Base-by-base conservation (phyloP, 169 alveolate species). In the Fabrea salina region DNA sequence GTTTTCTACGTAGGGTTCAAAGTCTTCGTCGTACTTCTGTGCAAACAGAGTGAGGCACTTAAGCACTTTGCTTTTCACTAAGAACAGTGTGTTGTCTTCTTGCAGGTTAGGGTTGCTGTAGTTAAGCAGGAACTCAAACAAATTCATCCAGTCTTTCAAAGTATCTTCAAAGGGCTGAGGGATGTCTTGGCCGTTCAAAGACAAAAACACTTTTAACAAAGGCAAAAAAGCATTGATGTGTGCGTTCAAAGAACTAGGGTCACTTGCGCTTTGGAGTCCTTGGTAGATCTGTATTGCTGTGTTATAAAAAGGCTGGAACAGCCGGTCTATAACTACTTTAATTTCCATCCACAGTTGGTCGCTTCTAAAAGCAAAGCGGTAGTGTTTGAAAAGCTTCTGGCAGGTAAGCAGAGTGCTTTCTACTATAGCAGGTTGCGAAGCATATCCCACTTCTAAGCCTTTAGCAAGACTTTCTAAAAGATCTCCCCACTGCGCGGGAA, bases 91-190 rank as follows among this genome's bases (percentile, higher is more conserved):
- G 2, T n/a, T 33, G 50, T 61, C 74, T 2, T 61, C 74, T 16
- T 16, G 11, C 50, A 61, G 25, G 11, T 8, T 22, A 6, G 13
- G 40, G 16, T 7, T 8, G 16, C 22, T 30, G 49, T 7, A 30
- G 49, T 22, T 59, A 27, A 61, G 50, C 4, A 61, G 39, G 39
- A 30, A 61, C 25, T 61, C n/a, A 16, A 61, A 37, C 8, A 61
- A 27, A 33, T 47, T 61, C 74, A 61, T 61, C 74, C 74, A 61
- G 32, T 61, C 74, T 35, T 61, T 61, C 50, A 61, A 61, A n/a
- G 74, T 33, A 37, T 61, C 74, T 16, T 61, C 74, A 61, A 61
- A 61, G 25, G 16, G 50, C 50, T 61, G 74, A 16, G 74, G 74
- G 11, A 61, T 35, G 3, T 61, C 74, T 37, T 61, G 74, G 3